These are phyloP conservation scores for Eremothecium coryli DNA, from an alignment of 1,139 yeast species.

Conservation along the genomic window DNA sequence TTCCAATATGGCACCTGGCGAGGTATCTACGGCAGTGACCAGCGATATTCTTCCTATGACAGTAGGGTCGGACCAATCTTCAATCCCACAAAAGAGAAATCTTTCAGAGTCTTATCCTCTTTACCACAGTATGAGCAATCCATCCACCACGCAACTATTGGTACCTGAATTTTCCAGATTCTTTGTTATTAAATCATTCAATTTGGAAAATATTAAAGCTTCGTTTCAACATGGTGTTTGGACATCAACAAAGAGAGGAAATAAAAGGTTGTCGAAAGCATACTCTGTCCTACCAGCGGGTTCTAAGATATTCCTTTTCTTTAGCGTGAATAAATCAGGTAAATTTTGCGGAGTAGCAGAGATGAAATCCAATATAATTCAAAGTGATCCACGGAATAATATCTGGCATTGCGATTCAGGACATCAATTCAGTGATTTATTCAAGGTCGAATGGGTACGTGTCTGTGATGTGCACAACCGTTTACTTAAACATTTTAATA, in stretches of 20 bases:
- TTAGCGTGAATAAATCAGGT: constrained; percentile 53
- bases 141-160: constrained; percentile 14
- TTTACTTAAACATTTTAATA: constrained; percentile 3
- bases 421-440: constrained; percentile 6
- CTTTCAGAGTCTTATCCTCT: constrained; percentile 2
- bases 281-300: constrained; percentile 23
- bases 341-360: constrained; percentile 56
- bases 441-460: constrained; percentile 2
- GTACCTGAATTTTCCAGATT: constrained; percentile 35
- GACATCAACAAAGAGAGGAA: constrained; percentile 54
- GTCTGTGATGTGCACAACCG: constrained; percentile 5
- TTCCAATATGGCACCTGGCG: constrained; percentile 1
- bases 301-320: constrained; percentile 38
- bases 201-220: constrained; percentile 40
- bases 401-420: constrained; percentile 10
- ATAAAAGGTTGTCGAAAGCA: constrained; percentile 41
- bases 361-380: constrained; percentile 36
- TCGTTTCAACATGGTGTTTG: constrained; percentile 44
- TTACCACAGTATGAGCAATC: constrained; percentile 11
- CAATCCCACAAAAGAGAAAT: background rate
- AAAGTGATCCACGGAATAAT: constrained; percentile 5
- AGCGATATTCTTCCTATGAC: background rate
- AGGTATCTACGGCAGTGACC: constrained; percentile 1
- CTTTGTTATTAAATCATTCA: constrained; percentile 50
- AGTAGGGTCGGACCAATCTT: background rate